Evolutionary conservation across 371 early-diverging fungal genomes (phyloP), one percentile per base, ranked within the genome.

Genomic region (Coemansia sp.): DNA sequence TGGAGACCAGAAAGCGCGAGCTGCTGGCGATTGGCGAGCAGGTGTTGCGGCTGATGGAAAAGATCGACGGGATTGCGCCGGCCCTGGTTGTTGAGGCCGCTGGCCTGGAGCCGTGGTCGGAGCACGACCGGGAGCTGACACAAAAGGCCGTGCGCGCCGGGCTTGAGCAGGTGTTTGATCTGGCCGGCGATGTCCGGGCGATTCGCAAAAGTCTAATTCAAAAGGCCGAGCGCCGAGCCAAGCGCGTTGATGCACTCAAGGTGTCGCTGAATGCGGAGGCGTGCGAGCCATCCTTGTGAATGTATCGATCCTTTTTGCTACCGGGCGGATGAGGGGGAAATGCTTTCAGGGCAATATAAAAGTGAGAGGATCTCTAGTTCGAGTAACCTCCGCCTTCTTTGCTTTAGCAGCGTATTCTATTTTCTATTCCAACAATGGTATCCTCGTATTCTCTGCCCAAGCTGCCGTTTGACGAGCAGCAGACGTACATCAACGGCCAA

Each of bases 31-130:
- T 63, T 5, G 59, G 63, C 32, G 72, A 70, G 54, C 57, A 66
- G 49, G 31, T 75, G 20, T 42, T 65, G 31, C 41, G 67, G 43
- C 55, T 75, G 52, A 75, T 75, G 76, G 70, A 75, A 57, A 62
- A 47, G 40, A 66, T 75, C 39, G 76, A 75, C 26, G 66, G 67
- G 9, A 71, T 75, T 9, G 63, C 67, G 36, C 76, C 76, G 7
- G 76, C 76, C 30, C 55, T 59, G 47, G 62, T 75, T 14, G 42
- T 75, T 36, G 67, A 70, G 1, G 76, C 76, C 14, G 71, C 76
- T 11, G 54, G 62, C 47, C 26, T 75, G 42, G 76, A 75, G 39
- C 76, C 76, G n/a, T 75, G 76, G 76, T 57, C 76, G 5, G 76
- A 75, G 41, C 67, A 66, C 2, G 76, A 75, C 3, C 50, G 39